Percentiles rank a stretch among this genome's conserved stretches.
Conservation (phyloP, 768 basidiomycete genomes). For the Boletus sp. region DNA sequence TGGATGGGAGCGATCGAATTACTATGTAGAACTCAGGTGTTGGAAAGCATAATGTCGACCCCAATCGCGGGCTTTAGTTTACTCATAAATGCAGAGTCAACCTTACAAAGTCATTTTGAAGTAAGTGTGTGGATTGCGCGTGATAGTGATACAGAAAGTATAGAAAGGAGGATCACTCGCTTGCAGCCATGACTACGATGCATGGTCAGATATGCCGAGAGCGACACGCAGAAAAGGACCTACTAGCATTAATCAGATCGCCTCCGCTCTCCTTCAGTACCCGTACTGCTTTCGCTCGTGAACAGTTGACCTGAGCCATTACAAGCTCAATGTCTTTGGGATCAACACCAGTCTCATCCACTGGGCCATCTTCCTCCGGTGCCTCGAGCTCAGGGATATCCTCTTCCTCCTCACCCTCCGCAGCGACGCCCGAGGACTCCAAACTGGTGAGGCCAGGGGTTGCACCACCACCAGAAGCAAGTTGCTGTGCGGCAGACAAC, state of each 20-base stretch:
- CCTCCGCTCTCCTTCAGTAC: slow-evolving; percentile 89
- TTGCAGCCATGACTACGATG: slow-evolving; percentile 82
- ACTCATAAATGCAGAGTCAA: slow-evolving; percentile 3
- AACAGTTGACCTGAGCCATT: slow-evolving; percentile 83
- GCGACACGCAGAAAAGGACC: slow-evolving; percentile 35
- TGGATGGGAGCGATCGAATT: slow-evolving; percentile 87
- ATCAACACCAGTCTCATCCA: slow-evolving; percentile 87
- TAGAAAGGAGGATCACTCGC: slow-evolving; percentile 57
- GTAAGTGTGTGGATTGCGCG: slow-evolving; percentile 22
- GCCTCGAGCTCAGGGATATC: slow-evolving; percentile 84
- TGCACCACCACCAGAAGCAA: slow-evolving; percentile 50
- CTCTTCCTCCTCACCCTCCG: slow-evolving; percentile 61
- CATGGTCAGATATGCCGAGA: slow-evolving; percentile 10
- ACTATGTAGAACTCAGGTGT: slow-evolving; percentile 71
- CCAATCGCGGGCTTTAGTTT: neutral
- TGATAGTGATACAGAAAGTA: slow-evolving; percentile 32
- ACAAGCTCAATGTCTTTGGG: slow-evolving; percentile 95
- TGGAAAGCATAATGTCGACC: slow-evolving; percentile 44
- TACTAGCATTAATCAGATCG: slow-evolving; percentile 95
- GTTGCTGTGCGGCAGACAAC: slow-evolving; percentile 75
- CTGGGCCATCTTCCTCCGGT: slow-evolving; percentile 73
- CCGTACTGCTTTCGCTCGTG: slow-evolving; percentile 87
- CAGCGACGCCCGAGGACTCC: slow-evolving; percentile 49
- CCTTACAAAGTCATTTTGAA: slow-evolving; percentile 1
- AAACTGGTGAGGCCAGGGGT: slow-evolving; percentile 42